phyloP scores from a whole-genome alignment of 2,329 filamentous ascomycete genomes.

The Aspergillus pseudoviridinutans region DNA sequence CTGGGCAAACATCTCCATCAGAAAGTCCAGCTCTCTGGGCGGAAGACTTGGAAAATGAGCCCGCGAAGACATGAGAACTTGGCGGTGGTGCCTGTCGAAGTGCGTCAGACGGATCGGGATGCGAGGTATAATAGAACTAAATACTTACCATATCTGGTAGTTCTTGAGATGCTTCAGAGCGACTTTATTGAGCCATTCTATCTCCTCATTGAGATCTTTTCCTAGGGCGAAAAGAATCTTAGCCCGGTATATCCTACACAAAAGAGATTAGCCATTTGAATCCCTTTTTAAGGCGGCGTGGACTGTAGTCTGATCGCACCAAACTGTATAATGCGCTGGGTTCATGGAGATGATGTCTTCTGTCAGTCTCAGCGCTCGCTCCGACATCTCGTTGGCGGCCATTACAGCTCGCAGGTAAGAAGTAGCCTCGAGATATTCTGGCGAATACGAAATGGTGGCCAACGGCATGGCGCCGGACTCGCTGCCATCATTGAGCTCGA shows the following conservation, averaged over 20 bases:
- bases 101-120: background rate
- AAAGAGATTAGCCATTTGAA: background rate
- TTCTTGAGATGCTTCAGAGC: conserved; percentile 88
- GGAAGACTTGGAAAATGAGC: conserved; percentile 53
- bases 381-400: conserved; percentile 78
- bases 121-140: background rate
- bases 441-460: conserved; percentile 86
- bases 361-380: conserved; percentile 74
- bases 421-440: conserved; percentile 88
- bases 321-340: conserved; percentile 96
- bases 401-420: conserved; percentile 92
- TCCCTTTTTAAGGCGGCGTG: background rate
- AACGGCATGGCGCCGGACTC: conserved; percentile 56
- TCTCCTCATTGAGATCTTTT: conserved; percentile 65
- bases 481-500: conserved; percentile 77
- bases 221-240: conserved; percentile 67
- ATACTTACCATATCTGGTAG: conserved; percentile 83
- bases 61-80: conserved; percentile 50
- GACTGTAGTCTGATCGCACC: conserved; percentile 48
- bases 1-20: conserved; percentile 72
- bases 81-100: conserved; percentile 53
- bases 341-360: conserved; percentile 90
- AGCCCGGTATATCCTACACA: conserved; percentile 72
- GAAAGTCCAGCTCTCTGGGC: conserved; percentile 67
- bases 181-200: conserved; percentile 80